Conservation (phyloP, 176 grass and related monocot genomes). For the Paspalum vaginatum region DNA sequence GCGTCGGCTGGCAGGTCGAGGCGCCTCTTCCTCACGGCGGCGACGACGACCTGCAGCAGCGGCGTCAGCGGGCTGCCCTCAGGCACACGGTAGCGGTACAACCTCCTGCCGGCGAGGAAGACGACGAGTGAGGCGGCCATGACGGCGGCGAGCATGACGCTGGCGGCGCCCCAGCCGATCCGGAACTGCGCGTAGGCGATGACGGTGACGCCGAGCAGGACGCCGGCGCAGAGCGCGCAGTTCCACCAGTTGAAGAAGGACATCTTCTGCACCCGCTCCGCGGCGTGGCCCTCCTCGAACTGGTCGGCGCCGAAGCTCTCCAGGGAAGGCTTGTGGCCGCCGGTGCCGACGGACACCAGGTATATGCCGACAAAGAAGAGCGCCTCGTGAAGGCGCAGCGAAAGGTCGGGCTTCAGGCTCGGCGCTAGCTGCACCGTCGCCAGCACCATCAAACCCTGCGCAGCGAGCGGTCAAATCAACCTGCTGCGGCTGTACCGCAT, state of each 20-base stretch:
- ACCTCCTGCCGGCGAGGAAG: slow-evolving; percentile 53
- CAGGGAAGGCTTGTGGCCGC: slow-evolving; percentile 80
- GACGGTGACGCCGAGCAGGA: slow-evolving; percentile 65
- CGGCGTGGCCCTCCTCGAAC: slow-evolving; percentile 64
- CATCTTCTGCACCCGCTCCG: slow-evolving; percentile 78
- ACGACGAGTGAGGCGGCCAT: background rate
- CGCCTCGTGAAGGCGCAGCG: slow-evolving; percentile 49
- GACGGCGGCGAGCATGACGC: too few species aligned
- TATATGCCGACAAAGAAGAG: slow-evolving; percentile 74
- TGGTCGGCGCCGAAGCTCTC: slow-evolving; percentile 95
- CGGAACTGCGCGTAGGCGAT: slow-evolving; percentile 48
- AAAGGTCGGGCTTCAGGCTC: slow-evolving; percentile 31
- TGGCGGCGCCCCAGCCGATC: too few species aligned
- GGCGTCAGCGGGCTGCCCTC: slow-evolving; percentile 65
- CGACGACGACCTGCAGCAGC: slow-evolving; percentile 55
- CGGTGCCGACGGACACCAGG: slow-evolving; percentile 65
- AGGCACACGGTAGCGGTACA: slow-evolving; percentile 62
- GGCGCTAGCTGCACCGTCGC: slow-evolving; percentile 54
- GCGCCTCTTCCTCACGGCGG: slow-evolving; percentile 55
- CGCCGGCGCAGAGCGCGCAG: slow-evolving; percentile 61
- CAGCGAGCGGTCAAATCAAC: too few species aligned
- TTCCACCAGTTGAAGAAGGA: slow-evolving; percentile 99
- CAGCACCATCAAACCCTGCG: slow-evolving; percentile 61
- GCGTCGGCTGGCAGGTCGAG: slow-evolving; percentile 46
- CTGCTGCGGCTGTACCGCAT: too few species aligned